Conservation (phyloP, 768 basidiomycete genomes). For the Gymnopilus junonius region DNA sequence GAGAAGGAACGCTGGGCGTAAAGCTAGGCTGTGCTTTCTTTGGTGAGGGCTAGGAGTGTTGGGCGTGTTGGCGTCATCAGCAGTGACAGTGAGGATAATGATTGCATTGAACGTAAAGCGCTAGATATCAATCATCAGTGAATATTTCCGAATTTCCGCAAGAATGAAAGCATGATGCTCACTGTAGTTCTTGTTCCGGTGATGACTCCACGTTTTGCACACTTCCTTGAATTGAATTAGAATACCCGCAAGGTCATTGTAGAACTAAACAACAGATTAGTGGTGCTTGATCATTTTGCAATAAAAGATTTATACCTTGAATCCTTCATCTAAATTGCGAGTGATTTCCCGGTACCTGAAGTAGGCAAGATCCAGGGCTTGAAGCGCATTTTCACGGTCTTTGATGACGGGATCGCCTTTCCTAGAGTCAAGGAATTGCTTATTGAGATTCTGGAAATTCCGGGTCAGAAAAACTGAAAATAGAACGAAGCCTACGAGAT, state of each 20-base stretch:
- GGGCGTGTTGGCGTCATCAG: slow-evolving; percentile 20
- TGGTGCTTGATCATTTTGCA: not conserved
- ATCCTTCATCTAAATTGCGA: slow-evolving; percentile 86
- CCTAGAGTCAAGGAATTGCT: slow-evolving; percentile 74
- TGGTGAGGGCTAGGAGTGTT: not conserved
- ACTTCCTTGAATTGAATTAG: slow-evolving; percentile 75
- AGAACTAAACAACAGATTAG: slow-evolving; percentile 63
- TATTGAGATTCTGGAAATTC: slow-evolving; percentile 57
- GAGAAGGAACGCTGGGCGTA: slow-evolving; percentile 8
- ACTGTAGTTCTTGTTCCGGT: slow-evolving; percentile 81
- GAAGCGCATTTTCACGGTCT: slow-evolving; percentile 80
- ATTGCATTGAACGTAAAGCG: slow-evolving; percentile 43
- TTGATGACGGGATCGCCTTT: slow-evolving; percentile 79
- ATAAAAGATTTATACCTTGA: slow-evolving; percentile 56
- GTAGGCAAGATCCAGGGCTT: slow-evolving; percentile 83
- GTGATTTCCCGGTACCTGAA: slow-evolving; percentile 87
- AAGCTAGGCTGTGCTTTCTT: slow-evolving; percentile 9
- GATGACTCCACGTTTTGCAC: slow-evolving; percentile 75
- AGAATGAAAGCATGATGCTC: slow-evolving; percentile 28
- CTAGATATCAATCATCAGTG: slow-evolving; percentile 30
- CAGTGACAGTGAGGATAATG: slow-evolving; percentile 42
- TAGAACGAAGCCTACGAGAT: not conserved
- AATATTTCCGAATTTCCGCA: slow-evolving; percentile 1
- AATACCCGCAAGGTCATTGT: slow-evolving; percentile 81
- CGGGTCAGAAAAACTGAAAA: not conserved